A percentile compares a stretch with the other conserved stretches of the same genome.
Conservation (phyloP, 2,329 filamentous ascomycete genomes). For the Calonectria hongkongensis region DNA sequence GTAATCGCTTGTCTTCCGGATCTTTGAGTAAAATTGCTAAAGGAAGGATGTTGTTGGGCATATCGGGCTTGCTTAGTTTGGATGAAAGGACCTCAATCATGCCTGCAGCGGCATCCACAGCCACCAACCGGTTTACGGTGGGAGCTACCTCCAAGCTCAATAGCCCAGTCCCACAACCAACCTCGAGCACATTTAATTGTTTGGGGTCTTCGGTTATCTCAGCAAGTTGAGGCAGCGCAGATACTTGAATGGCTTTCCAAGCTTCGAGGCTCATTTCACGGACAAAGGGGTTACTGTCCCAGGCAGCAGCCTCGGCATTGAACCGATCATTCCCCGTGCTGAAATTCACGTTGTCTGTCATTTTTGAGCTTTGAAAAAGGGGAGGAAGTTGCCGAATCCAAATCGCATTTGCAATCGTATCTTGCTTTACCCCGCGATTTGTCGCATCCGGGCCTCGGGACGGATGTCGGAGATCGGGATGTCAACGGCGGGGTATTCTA, state of each 20-base stretch:
- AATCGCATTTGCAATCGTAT: background rate
- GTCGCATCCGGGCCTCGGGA: background rate
- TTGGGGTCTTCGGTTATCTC: background rate
- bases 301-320: constrained; percentile 71
- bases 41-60: constrained; percentile 65
- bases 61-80: constrained; percentile 62
- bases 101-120: constrained; percentile 71
- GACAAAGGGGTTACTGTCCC: constrained; percentile 72
- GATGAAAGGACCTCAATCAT: constrained; percentile 71
- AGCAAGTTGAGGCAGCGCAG: constrained; percentile 49
- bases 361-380: background rate
- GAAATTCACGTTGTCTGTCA: background rate
- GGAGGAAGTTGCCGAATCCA: background rate
- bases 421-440: constrained; percentile 4
- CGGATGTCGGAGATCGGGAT: background rate
- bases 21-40: constrained; percentile 68
- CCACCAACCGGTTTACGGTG: constrained; percentile 67
- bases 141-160: constrained; percentile 70
- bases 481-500: background rate
- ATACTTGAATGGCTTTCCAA: constrained; percentile 50
- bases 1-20: constrained; percentile 67
- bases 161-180: constrained; percentile 75
- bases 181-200: constrained; percentile 68
- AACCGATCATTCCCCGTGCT: constrained; percentile 63
- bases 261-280: constrained; percentile 65